A percentile compares a stretch with the other conserved stretches of the same genome.
Conservation (phyloP, 441 rosid species). For the Erysimum cheiri region DNA sequence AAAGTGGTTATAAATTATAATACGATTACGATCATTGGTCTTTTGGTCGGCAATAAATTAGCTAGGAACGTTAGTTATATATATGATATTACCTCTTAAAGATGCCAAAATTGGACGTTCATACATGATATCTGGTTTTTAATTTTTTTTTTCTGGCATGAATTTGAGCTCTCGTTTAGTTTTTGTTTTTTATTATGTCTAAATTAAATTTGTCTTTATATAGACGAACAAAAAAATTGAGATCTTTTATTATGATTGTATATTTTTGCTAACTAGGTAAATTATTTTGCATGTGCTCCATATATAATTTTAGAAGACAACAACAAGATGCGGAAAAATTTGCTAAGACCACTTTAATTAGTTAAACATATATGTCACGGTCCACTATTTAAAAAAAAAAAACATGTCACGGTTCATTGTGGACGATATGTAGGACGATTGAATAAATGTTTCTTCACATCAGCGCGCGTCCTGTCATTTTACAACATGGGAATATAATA, state of each 20-base stretch:
- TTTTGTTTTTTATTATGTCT: background rate
- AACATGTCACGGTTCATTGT: background rate
- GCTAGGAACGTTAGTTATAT: background rate
- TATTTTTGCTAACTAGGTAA: conserved; percentile 4
- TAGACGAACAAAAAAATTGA: conserved; percentile 7
- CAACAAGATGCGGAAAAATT: background rate
- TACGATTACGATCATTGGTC: too few species aligned
- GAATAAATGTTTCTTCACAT: background rate
- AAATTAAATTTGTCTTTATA: too few species aligned
- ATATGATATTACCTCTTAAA: conserved; percentile 1
- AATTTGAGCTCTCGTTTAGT: background rate
- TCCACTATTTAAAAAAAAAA: background rate
- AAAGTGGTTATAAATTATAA: background rate
- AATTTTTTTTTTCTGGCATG: background rate
- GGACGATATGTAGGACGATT: conserved; percentile 1
- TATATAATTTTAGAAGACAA: conserved; percentile 4
- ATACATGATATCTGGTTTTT: background rate
- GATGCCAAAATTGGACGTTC: background rate
- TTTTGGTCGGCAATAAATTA: too few species aligned
- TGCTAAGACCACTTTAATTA: conserved; percentile 5
- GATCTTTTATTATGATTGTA: background rate
- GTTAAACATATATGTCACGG: conserved; percentile 21
- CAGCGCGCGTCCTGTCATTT: conserved; percentile 1
- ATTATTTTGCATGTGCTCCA: conserved; percentile 7
- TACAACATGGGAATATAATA: background rate